phyloP scores from a whole-genome alignment of 1,284 basidiomycete species.

The Leccinum fallax region DNA sequence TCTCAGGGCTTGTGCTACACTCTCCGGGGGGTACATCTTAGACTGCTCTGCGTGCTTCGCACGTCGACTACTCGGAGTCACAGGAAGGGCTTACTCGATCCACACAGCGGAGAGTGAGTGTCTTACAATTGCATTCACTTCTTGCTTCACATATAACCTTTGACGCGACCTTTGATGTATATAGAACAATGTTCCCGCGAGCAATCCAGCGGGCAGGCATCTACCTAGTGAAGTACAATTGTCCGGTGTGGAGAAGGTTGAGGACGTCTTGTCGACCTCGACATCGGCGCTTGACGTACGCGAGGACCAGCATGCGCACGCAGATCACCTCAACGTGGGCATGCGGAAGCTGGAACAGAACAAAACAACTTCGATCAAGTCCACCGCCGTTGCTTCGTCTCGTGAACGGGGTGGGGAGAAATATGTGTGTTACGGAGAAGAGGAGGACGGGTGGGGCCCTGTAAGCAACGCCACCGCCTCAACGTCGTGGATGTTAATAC shows the following conservation, averaged over 20 bases:
- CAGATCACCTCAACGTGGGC: neutral
- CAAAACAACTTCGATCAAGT: neutral
- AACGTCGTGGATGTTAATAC: neutral
- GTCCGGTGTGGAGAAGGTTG: neutral
- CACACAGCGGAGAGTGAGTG: conserved; percentile 4
- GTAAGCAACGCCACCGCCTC: neutral
- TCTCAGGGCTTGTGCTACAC: neutral
- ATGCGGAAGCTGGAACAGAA: neutral
- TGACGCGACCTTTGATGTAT: neutral
- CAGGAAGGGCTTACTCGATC: neutral
- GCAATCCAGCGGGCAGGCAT: neutral
- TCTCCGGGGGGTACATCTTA: neutral
- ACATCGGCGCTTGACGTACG: neutral
- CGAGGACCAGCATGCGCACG: neutral
- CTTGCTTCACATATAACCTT: neutral
- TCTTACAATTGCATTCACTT: neutral
- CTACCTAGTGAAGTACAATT: neutral
- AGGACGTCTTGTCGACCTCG: neutral
- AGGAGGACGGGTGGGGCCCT: neutral
- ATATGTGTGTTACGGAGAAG: neutral
- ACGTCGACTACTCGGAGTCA: neutral
- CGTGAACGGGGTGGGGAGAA: neutral
- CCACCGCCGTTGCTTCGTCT: neutral
- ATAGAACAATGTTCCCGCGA: neutral
- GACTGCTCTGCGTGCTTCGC: neutral